Evolutionary conservation across 306 rosid genomes (phyloP), one percentile per base, ranked within the genome.

Genomic region (Spatholobus suberectus): DNA sequence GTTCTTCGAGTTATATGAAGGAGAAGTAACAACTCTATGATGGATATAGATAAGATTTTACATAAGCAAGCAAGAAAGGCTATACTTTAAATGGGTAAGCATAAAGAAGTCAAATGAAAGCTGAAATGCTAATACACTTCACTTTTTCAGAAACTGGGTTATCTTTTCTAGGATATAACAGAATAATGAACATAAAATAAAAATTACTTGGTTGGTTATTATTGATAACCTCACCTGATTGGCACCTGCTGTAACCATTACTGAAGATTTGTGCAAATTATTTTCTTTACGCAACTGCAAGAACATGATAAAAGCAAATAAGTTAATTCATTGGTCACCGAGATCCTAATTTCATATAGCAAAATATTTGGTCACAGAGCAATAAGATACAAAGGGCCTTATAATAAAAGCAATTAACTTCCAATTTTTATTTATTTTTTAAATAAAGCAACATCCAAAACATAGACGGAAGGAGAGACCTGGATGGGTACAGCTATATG

Each of bases 191-290:
- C 12, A 13, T 18, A 75, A 49, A 71, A 38, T 20, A n/a, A 43
- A 81, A 7, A 14, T 63, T 65, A 75, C 27, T 70, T 55, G 81
- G 47, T 40, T 57, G 52, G 57, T 74, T 79, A 79, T 62, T 76
- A 46, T 70, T 24, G 59, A 46, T 46, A 14, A 46, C 14, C 66
- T 87, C 89, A 96, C 99, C 99, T 96, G 99, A 91, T 96, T 96
- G 62, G 99, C 99, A 73, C 99, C 99, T 40, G 98, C 89, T 20
- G 99, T 96, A 76, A 96, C 97, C 99, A 96, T 96, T 78, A 96
- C 99, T 0, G 98, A 90, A 58, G 99, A 96, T 79, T 92, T 94
- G 86, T 43, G 77, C 87, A 96, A 72, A 62, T 94, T 94, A 69
- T 96, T 96, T 87, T 96, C 99, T 41, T 58, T 23, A 40, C 76